Base-by-base conservation (phyloP, 202 grass and related monocot species). In the Bolboschoenoplectus hybrid region DNA sequence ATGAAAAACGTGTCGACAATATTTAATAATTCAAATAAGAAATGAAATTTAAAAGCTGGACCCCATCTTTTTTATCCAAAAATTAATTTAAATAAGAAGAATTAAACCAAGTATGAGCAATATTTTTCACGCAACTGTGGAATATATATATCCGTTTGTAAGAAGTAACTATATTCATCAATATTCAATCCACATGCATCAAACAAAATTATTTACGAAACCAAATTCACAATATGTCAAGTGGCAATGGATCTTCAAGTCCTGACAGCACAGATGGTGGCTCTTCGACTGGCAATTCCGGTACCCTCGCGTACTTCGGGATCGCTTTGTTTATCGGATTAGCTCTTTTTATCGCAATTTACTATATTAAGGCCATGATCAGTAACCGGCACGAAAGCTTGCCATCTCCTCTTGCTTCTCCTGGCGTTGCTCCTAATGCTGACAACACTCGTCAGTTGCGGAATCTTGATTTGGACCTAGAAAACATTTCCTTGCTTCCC, bases 401-500 rank as follows among this genome's bases (percentile, higher is more conserved):
- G 9, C 13, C 57, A 81, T 43, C 58, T 46, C n/a, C 34, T 8
- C 26, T 63, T 61, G 40, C 7, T 81, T 36, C 78, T 63, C 53
- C 41, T 57, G 35, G 6, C 36, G 36, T n/a, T 57, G 76, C 34
- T 82, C 57, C 39, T 82, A 58, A 32, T 47, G 58, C 40, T 14
- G 39, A 63, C 44, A 65, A 46, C 17, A 12, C 39, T 7, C 26
- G 11, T 26, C 4, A 7, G 58, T 49, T 9, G 11, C 39, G 39
- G 5, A 64, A 49, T 46, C 41, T 9, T 7, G 80, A 58, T 82
- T 65, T 82, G 20, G 80, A 65, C 40, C 17, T 65, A 0, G 80
- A 65, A 32, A 26, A 82, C 16, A 82, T 82, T 65, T 64, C 40
- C 39, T 46, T 49, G 20, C 40, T 82, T 65, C 80, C 80, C 2